Conservation (phyloP, 352 stramenopile genomes). For the Globisporangium middletonii region DNA sequence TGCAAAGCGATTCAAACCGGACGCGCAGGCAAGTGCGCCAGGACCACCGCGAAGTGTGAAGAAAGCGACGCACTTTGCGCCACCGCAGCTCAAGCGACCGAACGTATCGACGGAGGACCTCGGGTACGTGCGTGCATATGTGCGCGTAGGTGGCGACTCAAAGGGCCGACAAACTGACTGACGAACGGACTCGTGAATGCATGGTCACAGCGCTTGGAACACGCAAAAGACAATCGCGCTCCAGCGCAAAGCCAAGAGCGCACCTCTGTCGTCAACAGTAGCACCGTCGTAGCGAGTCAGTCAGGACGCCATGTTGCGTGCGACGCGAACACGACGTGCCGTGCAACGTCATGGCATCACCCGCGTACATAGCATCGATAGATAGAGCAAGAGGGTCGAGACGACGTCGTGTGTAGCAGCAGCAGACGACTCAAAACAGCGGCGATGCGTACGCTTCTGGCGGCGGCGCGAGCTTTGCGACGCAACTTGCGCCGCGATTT, state of each 20-base stretch:
- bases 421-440: conserved; percentile 35
- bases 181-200: neutral
- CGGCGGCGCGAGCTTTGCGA: conserved; percentile 23
- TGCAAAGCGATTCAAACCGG: conserved; percentile 12
- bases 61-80: conserved; percentile 26
- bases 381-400: neutral
- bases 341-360: too few relatives aligned
- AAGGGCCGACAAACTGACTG: neutral
- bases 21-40: neutral
- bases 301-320: neutral
- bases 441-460: conserved; percentile 24
- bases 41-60: conserved; percentile 6
- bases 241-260: conserved; percentile 28
- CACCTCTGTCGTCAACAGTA: neutral
- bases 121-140: conserved; percentile 23
- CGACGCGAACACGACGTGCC: too few relatives aligned
- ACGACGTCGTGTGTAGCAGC: neutral
- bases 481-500: conserved; percentile 22
- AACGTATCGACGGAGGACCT: conserved; percentile 71
- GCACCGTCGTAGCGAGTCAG: neutral
- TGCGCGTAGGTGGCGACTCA: neutral
- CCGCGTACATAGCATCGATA: too few relatives aligned
- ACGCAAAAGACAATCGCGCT: conserved; percentile 50
- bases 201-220: conserved; percentile 48
- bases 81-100: conserved; percentile 55